Evolutionary conservation across 768 basidiomycete genomes (phyloP), one percentile per base, ranked within the genome.

Genomic region (Collybiopsis luxurians): DNA sequence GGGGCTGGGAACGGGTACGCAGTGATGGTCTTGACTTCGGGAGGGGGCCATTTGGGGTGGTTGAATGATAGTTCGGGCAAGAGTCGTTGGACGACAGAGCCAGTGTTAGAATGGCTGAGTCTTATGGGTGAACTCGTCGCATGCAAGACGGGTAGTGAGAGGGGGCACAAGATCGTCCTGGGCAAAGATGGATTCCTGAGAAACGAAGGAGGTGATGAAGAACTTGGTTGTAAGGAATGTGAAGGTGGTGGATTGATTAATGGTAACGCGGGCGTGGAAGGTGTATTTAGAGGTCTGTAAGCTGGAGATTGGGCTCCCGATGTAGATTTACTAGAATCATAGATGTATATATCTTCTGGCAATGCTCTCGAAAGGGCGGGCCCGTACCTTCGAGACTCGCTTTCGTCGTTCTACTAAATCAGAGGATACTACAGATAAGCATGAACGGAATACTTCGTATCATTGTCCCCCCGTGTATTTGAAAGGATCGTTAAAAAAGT

Each of bases 11-110:
- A 82, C 60, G 74, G 74, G 4, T 79, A 79, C 64, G 79, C 86
- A 13, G 74, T 81, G 2, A 82, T 87, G 73, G 84, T 74, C 21
- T 65, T 86, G 46, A 91, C 92, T 0, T 69, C 74, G 28, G 70
- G 75, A 21, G 92, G 90, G 1, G 90, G 90, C 0, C 90, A 92
- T 72, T 76, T 93, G 13, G 92, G 92, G 36, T 95, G 90, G 90
- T 92, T 91, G 62, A 81, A 89, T 69, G 69, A 76, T 27, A 75
- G 75, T 36, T 66, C 68, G 24, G 63, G 61, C 59, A 66, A 71
- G 46, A 56, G 47, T 24, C 63, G 80, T 39, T 83, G 83, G 82
- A 62, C 79, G 51, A 72, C 66, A 30, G 63, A 69, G 48, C 82
- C 81, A 9, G 77, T 80, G 12, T 59, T 81, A 15, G 78, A 84